A percentile compares a stretch with the other conserved stretches of the same genome.
These are phyloP conservation scores for Microbotryum silenes-acaulis DNA, from an alignment of 1,284 basidiomycete genomes.

Conservation along the genomic window DNA sequence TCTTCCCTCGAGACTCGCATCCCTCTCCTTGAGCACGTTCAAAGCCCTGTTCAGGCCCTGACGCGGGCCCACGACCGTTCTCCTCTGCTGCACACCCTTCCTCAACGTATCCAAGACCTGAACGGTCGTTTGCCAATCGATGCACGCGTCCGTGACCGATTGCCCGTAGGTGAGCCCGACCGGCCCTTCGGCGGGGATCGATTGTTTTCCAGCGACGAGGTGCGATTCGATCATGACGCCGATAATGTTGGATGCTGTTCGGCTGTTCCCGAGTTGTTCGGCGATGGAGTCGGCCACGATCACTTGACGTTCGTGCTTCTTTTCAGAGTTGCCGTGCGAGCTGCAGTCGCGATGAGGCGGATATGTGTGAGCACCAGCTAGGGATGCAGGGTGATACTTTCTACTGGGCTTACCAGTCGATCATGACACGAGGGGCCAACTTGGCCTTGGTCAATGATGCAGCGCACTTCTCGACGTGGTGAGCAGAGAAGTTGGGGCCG, in stretches of 20 bases:
- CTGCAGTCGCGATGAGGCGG: conserved; percentile 41
- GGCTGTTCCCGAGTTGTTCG: conserved; percentile 62
- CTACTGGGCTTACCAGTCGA: conserved; percentile 29
- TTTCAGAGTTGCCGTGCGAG: conserved; percentile 63
- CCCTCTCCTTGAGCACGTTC: conserved; percentile 12
- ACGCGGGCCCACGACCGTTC: conserved; percentile 40
- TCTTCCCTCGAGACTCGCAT: conserved; percentile 13
- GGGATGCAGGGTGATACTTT: neutral
- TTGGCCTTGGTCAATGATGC: conserved; percentile 71
- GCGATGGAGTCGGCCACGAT: conserved; percentile 45
- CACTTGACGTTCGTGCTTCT: conserved; percentile 53
- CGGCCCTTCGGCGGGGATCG: conserved; percentile 70
- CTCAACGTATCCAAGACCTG: conserved; percentile 70
- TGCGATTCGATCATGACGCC: conserved; percentile 98
- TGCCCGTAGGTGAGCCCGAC: conserved; percentile 76
- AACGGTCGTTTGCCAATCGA: conserved; percentile 80
- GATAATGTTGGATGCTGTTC: conserved; percentile 71
- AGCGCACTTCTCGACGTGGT: conserved; percentile 68
- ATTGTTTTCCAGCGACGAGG: conserved; percentile 76
- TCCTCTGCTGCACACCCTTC: conserved; percentile 66
- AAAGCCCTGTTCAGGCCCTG: conserved; percentile 15
- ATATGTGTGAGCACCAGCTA: neutral
- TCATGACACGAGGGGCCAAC: conserved; percentile 47
- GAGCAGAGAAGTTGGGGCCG: conserved; percentile 75
- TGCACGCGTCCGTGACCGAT: conserved; percentile 74